Conservation (phyloP, 2,329 filamentous ascomycete species). For the Aspergillus tamarii region DNA sequence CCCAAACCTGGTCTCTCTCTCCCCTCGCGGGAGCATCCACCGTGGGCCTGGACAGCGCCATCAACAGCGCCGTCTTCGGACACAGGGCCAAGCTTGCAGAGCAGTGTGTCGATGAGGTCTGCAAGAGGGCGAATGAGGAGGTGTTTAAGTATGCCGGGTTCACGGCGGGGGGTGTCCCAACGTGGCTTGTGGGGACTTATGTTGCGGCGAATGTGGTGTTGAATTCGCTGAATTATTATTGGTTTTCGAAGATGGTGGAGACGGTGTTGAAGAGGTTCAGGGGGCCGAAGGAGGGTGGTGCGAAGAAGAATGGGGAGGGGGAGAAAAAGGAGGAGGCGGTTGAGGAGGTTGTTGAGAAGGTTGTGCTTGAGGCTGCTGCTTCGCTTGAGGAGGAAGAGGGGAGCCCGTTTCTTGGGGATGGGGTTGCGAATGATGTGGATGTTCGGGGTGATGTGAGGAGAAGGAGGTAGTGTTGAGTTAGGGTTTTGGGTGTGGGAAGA, state of each 20-base stretch:
- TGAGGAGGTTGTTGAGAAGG: conserved; percentile 27
- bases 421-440: conserved; percentile 62
- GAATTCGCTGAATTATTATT: conserved; percentile 66
- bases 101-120: conserved; percentile 42
- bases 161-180: conserved; percentile 49
- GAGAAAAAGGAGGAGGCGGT: conserved; percentile 14
- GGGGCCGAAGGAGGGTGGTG: conserved; percentile 27
- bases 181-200: conserved; percentile 64
- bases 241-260: conserved; percentile 70
- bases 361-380: conserved; percentile 40
- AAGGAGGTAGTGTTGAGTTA: conserved; percentile 19
- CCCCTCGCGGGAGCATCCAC: conserved; percentile 28
- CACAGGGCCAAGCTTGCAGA: conserved; percentile 35
- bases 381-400: conserved; percentile 36
- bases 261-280: conserved; percentile 66
- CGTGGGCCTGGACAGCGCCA: conserved; percentile 15
- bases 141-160: conserved; percentile 53
- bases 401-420: conserved; percentile 30
- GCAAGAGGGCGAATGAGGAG: conserved; percentile 47
- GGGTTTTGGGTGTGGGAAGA: neutral
- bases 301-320: conserved; percentile 15
- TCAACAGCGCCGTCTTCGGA: conserved; percentile 40
- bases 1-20: conserved; percentile 42
- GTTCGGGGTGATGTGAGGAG: conserved; percentile 75
- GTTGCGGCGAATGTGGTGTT: conserved; percentile 62